Conservation (phyloP, 1,284 basidiomycete species). For the Cryptococcus maquisensis region DNA sequence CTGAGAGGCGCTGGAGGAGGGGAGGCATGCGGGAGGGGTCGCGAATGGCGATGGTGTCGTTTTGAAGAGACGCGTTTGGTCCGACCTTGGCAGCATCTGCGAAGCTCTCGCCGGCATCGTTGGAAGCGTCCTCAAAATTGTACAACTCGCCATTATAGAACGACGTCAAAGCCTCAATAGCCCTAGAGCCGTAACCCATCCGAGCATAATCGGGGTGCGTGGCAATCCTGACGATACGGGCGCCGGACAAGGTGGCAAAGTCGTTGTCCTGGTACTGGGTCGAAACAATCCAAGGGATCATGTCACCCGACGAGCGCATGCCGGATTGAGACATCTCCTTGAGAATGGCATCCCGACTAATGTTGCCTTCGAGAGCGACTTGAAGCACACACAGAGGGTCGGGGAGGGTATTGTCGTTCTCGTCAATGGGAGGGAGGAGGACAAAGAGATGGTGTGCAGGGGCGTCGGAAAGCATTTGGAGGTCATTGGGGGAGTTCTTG, state of each 20-base stretch:
- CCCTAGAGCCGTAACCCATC: slow-evolving; percentile 98
- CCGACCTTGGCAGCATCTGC: slow-evolving; percentile 60
- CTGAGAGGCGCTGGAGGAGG: slow-evolving; percentile 82
- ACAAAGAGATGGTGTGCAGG: slow-evolving; percentile 97
- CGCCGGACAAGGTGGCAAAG: slow-evolving; percentile 89
- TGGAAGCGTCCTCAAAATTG: slow-evolving; percentile 70
- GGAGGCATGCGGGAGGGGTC: slow-evolving; percentile 81
- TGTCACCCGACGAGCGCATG: slow-evolving; percentile 68
- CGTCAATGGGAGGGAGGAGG: slow-evolving; percentile 81
- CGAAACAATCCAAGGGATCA: slow-evolving; percentile 96
- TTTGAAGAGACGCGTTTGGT: slow-evolving; percentile 57
- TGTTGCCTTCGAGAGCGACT: slow-evolving; percentile 92
- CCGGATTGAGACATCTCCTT: slow-evolving; percentile 65
- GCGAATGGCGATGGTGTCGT: slow-evolving; percentile 71
- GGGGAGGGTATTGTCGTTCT: slow-evolving; percentile 77
- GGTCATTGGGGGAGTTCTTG: slow-evolving; percentile 98
- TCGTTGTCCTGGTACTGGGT: slow-evolving; percentile 96
- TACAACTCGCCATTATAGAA: slow-evolving; percentile 93
- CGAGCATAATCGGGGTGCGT: slow-evolving; percentile 94
- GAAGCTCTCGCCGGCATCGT: slow-evolving; percentile 55
- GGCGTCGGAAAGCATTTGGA: slow-evolving; percentile 94
- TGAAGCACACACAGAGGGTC: slow-evolving; percentile 94
- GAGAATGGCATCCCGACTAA: slow-evolving; percentile 79
- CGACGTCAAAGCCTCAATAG: slow-evolving; percentile 76
- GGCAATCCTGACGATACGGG: slow-evolving; percentile 86